Percentiles rank a stretch among this genome's conserved stretches.
Evolutionary conservation across 257 asterid genomes (phyloP).

Genomic region (Nicotiana tabacum): DNA sequence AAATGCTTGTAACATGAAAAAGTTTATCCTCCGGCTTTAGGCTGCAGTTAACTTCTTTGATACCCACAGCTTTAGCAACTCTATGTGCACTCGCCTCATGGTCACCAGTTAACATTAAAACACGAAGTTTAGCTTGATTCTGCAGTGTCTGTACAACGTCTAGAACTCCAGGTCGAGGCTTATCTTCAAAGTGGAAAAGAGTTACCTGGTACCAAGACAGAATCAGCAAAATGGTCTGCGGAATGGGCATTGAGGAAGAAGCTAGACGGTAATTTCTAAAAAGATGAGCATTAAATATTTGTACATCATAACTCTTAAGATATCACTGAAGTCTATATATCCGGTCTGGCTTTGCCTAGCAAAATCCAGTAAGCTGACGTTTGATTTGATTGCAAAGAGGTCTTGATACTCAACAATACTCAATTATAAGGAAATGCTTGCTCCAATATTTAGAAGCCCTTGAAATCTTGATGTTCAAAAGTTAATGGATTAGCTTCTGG

Average conservation of each 20-base stretch:
- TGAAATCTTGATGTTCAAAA: background rate
- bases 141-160: slow-evolving; percentile 70
- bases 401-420: background rate
- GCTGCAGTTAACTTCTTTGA: slow-evolving; percentile 76
- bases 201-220: slow-evolving; percentile 54
- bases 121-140: slow-evolving; percentile 71
- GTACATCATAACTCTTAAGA: background rate
- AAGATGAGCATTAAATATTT: background rate
- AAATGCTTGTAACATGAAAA: slow-evolving; percentile 71
- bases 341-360: background rate
- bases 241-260: background rate
- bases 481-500: background rate
- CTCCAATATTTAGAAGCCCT: background rate
- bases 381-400: background rate
- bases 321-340: background rate
- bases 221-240: background rate
- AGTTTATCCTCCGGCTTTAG: slow-evolving; percentile 98
- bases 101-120: slow-evolving; percentile 96
- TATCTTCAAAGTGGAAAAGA: slow-evolving; percentile 89
- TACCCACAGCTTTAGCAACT: slow-evolving; percentile 91
- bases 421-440: background rate
- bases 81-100: slow-evolving; percentile 91
- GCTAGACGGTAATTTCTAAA: background rate
- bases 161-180: slow-evolving; percentile 67
- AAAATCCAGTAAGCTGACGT: background rate